Evolutionary conservation across 495 filamentous ascomycete genomes (phyloP).

Genomic region (Neurospora sp.): DNA sequence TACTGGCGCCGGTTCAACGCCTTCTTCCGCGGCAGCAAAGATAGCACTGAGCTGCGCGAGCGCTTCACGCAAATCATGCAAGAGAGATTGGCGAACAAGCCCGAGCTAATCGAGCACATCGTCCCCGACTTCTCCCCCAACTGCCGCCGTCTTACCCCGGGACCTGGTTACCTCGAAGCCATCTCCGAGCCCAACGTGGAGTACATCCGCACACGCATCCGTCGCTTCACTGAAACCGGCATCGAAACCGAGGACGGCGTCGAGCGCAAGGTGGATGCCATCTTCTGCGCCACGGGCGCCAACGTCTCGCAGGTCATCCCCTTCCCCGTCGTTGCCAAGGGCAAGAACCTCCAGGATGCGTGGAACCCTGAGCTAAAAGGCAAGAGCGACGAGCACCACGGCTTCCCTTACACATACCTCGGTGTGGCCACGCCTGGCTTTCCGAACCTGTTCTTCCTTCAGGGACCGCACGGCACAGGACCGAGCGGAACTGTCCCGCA

Average conservation of each 20-base stretch:
- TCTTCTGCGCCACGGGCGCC: constrained; percentile 62
- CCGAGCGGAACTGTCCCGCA: constrained; percentile 44
- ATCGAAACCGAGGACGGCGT: constrained; percentile 45
- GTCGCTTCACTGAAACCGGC: constrained; percentile 44
- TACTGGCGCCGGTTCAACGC: constrained; percentile 48
- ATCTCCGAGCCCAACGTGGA: constrained; percentile 52
- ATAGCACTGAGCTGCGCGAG: constrained; percentile 38
- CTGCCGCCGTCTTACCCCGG: constrained; percentile 62
- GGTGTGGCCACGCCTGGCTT: constrained; percentile 51
- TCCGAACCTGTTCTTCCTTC: constrained; percentile 54
- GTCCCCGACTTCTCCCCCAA: constrained; percentile 56
- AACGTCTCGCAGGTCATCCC: constrained; percentile 48
- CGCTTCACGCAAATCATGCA: constrained; percentile 44
- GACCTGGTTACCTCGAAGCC: constrained; percentile 62
- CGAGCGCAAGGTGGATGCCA: constrained; percentile 42
- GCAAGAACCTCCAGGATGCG: constrained; percentile 36
- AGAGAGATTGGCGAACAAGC: constrained; percentile 40
- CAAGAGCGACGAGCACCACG: constrained; percentile 35
- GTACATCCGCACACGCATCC: constrained; percentile 48
- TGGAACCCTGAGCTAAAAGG: constrained; percentile 22
- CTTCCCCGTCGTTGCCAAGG: constrained; percentile 46
- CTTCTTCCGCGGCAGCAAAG: constrained; percentile 43
- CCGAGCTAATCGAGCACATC: constrained; percentile 43
- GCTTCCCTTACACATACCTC: constrained; percentile 56
- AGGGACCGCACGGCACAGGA: constrained; percentile 45